phyloP scores from a whole-genome alignment of 345 rosid genomes.

The Psidium friedrichsthalianum region DNA sequence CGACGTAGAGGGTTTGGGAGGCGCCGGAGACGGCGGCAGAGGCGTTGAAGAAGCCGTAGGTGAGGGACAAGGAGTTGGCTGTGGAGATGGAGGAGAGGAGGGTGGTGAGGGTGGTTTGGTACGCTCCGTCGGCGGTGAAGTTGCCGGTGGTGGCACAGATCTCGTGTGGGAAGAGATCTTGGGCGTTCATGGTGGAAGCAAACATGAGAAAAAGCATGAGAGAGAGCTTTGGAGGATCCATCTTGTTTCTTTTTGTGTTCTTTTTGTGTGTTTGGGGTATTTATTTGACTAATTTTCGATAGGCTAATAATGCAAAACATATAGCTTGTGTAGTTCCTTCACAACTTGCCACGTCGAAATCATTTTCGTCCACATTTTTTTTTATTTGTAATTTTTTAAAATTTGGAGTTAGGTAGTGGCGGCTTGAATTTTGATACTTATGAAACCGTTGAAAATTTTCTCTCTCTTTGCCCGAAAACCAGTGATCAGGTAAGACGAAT shows the following conservation, averaged over 20 bases:
- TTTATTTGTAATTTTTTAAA: no score
- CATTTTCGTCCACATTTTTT: no score
- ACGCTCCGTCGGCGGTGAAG: background rate
- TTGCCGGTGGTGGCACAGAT: background rate
- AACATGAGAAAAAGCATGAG: background rate
- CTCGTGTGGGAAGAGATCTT: background rate
- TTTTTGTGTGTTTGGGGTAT: background rate
- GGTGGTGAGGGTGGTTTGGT: background rate
- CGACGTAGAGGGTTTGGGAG: background rate
- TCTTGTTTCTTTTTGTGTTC: background rate
- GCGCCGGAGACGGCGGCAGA: background rate
- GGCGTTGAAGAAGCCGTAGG: background rate
- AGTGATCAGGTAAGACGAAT: no score
- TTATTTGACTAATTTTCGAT: no score
- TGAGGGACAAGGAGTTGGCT: background rate
- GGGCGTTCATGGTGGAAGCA: background rate
- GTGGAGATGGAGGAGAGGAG: background rate
- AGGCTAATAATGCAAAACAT: no score
- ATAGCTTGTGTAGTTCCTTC: no score
- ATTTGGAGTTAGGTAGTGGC: no score
- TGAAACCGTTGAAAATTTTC: no score
- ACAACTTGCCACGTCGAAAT: no score
- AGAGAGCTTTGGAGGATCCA: background rate
- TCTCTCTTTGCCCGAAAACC: no score
- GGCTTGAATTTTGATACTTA: no score